These are phyloP conservation scores for Tricholoma terreum DNA, from an alignment of 768 basidiomycete species.

Conservation along the genomic window DNA sequence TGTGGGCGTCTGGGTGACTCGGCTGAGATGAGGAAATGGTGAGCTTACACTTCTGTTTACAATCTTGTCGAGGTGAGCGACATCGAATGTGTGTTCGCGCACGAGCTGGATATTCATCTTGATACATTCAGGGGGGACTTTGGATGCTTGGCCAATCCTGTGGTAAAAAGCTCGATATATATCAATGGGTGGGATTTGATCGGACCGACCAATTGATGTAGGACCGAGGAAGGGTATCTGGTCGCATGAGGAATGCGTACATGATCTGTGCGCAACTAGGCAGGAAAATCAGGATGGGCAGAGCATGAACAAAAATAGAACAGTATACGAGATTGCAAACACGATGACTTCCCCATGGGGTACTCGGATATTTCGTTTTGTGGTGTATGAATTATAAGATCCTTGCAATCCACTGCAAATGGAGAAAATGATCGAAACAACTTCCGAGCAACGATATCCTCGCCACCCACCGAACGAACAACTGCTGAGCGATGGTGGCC, in stretches of 20 bases:
- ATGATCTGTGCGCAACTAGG: constrained; percentile 81
- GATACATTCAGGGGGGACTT: constrained; percentile 57
- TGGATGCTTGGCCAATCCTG: constrained; percentile 73
- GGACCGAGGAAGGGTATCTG: constrained; percentile 79
- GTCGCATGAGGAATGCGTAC: constrained; percentile 72
- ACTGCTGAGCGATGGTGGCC: constrained; percentile 74
- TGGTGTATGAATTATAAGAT: constrained; percentile 76
- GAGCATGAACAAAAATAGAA: neutral
- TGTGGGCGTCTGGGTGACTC: neutral
- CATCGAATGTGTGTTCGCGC: constrained; percentile 52
- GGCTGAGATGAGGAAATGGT: neutral
- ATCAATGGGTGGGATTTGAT: neutral
- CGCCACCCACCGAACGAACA: constrained; percentile 75
- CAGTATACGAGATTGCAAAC: constrained; percentile 67
- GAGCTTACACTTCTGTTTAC: constrained; percentile 44
- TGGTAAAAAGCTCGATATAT: neutral
- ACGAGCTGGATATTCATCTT: constrained; percentile 61
- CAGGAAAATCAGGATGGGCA: constrained; percentile 2
- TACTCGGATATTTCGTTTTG: constrained; percentile 60
- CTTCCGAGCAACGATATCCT: neutral
- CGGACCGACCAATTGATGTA: constrained; percentile 68
- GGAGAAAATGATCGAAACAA: neutral
- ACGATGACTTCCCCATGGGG: constrained; percentile 84
- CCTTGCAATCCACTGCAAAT: constrained; percentile 78
- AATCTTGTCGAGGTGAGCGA: constrained; percentile 54